Evolutionary conservation across 1,139 yeast genomes (phyloP), one percentile per base, ranked within the genome.

Genomic region (Tardiomyces blankii): DNA sequence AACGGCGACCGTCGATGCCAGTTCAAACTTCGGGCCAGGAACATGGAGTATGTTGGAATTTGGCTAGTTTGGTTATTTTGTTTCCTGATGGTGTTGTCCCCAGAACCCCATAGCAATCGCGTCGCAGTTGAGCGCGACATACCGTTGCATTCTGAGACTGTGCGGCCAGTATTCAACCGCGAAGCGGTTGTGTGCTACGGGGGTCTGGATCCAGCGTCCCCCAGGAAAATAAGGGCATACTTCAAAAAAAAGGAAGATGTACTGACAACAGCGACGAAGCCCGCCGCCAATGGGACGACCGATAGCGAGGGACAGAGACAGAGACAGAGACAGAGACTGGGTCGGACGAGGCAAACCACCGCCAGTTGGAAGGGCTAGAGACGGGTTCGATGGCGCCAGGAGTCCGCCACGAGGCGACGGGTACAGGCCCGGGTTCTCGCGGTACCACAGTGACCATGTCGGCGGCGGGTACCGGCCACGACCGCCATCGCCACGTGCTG

Each of bases 281-380:
- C n/a, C 43, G 33, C 28, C 42, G 33, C 16, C 40, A 21, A 25
- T 38, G 38, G 11, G 11, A 3, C 9, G 14, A 21, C n/a, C 41
- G 46, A 27, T 46, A 43, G n/a, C 42, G 46, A 4, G 49, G 44
- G 51, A 47, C 4, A 33, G 54, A 30, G 58, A 53, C 23, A 33
- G 54, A 30, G 58, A 53, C 23, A 49, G 58, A 12, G 55, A 49
- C 38, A 48, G 56, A 5, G 56, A 51, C 18, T 38, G 54, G 14
- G 58, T 30, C 16, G 35, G 35, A 13, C 35, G 35, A 30, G 35
- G 35, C 3, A 30, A 30, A 11, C 46, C 23, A 27, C 30, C 39
- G 21, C 44, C 42, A 38, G 35, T 43, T 14, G 7, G 38, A 5
- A 21, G 28, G 21, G 3, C 35, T 27, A 27, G 41, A 38, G 32